Percentiles rank a stretch among this genome's conserved stretches.
These are phyloP conservation scores for Gloeostereum incarnatum DNA, from an alignment of 768 basidiomycete species.

Conservation along the genomic window DNA sequence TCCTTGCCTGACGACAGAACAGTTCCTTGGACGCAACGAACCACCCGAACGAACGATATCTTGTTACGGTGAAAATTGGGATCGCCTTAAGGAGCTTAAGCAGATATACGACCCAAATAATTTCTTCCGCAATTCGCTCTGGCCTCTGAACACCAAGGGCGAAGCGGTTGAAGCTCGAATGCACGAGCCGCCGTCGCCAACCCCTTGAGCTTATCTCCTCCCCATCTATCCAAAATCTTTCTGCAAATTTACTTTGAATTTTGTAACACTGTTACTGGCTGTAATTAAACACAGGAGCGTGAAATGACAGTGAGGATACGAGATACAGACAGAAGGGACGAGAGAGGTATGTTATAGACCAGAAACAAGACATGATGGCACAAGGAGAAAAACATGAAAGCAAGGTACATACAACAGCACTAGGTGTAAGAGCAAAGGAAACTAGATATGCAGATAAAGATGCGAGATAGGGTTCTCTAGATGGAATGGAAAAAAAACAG, in stretches of 20 bases:
- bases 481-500: conserved; percentile 5
- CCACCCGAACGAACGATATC: conserved; percentile 48
- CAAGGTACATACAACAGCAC: conserved; percentile 1
- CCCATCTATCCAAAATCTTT: neutral
- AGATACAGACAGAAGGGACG: neutral
- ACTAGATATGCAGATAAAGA: conserved; percentile 1
- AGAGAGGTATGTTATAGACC: neutral
- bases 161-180: conserved; percentile 41
- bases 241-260: neutral
- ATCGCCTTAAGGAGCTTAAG: conserved; percentile 63
- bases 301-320: neutral
- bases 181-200: conserved; percentile 55
- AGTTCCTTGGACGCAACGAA: conserved; percentile 76
- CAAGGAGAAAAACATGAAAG: neutral
- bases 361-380: neutral
- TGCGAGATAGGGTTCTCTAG: neutral
- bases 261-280: neutral
- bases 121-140: conserved; percentile 70
- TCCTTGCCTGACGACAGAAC: conserved; percentile 5
- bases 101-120: conserved; percentile 66
- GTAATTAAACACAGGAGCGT: neutral
- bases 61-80: conserved; percentile 72
- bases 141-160: conserved; percentile 62
- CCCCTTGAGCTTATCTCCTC: conserved; percentile 12
- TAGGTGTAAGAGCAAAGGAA: neutral